Percentiles rank a stretch among this genome's conserved stretches.
phyloP scores from a whole-genome alignment of 768 basidiomycete species.

The Baorangia bicolor region DNA sequence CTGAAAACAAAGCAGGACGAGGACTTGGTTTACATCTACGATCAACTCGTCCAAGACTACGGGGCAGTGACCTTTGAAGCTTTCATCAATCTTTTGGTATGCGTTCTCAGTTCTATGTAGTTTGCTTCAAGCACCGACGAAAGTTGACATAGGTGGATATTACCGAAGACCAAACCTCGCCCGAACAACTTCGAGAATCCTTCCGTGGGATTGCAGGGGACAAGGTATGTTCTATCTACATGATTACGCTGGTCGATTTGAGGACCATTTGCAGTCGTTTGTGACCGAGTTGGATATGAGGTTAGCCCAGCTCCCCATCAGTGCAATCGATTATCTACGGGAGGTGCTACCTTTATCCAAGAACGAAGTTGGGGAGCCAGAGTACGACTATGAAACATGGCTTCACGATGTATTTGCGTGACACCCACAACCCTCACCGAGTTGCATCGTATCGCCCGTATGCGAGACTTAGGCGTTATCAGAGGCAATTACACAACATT shows the following conservation, averaged over 20 bases:
- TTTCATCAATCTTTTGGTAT: conserved; percentile 89
- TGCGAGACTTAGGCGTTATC: neutral
- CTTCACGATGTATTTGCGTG: conserved; percentile 74
- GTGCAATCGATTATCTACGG: conserved; percentile 77
- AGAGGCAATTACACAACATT: neutral
- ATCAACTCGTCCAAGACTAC: conserved; percentile 74
- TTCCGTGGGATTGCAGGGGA: conserved; percentile 90
- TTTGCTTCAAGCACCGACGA: neutral
- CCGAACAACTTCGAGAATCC: conserved; percentile 87
- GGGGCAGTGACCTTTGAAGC: conserved; percentile 92
- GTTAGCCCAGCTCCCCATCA: conserved; percentile 73
- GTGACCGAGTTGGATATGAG: conserved; percentile 93
- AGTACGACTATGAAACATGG: conserved; percentile 84
- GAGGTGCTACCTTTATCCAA: conserved; percentile 69
- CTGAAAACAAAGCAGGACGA: conserved; percentile 56
- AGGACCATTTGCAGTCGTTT: conserved; percentile 58
- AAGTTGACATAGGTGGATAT: conserved; percentile 72
- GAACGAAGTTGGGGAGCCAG: conserved; percentile 57
- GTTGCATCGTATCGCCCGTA: neutral
- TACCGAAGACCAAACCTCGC: conserved; percentile 91
- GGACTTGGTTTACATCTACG: conserved; percentile 82
- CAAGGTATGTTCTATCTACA: conserved; percentile 55
- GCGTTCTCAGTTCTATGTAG: conserved; percentile 12
- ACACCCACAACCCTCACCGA: neutral
- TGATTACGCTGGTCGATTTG: neutral